Base-by-base conservation (phyloP, 371 early-diverging fungal species). In the Caulochytrium protostelioides region DNA sequence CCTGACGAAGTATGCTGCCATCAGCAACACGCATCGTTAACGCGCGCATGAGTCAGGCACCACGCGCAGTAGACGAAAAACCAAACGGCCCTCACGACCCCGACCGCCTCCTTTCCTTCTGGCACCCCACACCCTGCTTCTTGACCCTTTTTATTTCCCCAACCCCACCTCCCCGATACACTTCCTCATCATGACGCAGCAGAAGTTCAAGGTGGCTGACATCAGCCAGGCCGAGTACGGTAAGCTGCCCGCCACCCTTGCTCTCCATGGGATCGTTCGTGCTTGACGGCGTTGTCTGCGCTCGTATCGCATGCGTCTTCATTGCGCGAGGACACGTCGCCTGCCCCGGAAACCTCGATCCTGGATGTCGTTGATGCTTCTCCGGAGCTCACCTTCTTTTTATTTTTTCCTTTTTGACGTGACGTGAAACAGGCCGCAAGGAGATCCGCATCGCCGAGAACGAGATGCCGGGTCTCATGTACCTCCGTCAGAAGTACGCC, bases 401-500 rank as follows among this genome's bases (percentile, higher is more conserved):
- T 5, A 25, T 35, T 20, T 29, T 43, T 7, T 34, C 47, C 19
- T 42, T 40, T 21, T 25, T n/a, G n/a, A n/a, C n/a, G n/a, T n/a
- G n/a, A n/a, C n/a, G n/a, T n/a, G n/a, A n/a, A n/a, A n/a, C 22
- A 37, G 62, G 87, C 50, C 81, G 85, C 64, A 87, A 89, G 71
- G 90, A 90, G 64, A 82, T 84, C 47, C 71, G 76, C 46, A 65
- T 79, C 47, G 86, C 87, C 39, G 92, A 90, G 70, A 83, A 85
- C 58, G 97, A 97, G 72, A 97, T 97, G 97, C 95, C 95, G 43
- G 94, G 95, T 49, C 79, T 97, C 44, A 89, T 89, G 81, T 52
- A 67, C 51, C 69, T 95, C 42, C 77, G 87, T 54, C 57, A 70
- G 39, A 87, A 84, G 72, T 95, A 94, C 63, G 83, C 82, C 34